Evolutionary conservation across 495 filamentous ascomycete species (phyloP).

Genomic region (Barbatosphaeria neglecta): DNA sequence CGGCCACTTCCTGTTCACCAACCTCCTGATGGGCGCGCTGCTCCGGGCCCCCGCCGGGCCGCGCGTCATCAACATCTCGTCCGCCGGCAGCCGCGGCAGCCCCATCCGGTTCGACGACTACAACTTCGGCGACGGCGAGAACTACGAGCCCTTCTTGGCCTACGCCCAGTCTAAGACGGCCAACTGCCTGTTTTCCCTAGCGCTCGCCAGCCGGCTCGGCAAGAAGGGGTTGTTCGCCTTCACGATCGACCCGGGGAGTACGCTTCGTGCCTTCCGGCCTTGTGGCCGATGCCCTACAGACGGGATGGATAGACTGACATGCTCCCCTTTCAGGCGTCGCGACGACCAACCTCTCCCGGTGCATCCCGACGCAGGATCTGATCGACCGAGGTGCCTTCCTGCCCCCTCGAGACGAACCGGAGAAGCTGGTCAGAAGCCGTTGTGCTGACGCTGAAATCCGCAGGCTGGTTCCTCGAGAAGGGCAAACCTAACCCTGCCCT

Average conservation of each 20-base stretch:
- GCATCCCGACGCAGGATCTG: constrained; percentile 6
- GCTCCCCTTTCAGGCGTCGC: neutral
- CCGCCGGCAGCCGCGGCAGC: constrained; percentile 9
- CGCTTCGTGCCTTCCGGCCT: constrained; percentile 1
- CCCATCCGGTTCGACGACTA: constrained; percentile 22
- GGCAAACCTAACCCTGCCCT: constrained; percentile 1
- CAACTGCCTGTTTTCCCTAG: constrained; percentile 33
- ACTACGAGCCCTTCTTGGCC: constrained; percentile 27
- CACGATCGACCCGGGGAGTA: constrained; percentile 27
- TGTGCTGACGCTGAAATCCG: neutral
- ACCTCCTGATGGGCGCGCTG: constrained; percentile 22
- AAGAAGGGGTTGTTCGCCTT: constrained; percentile 15
- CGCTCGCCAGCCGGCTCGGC: constrained; percentile 20
- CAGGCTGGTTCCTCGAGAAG: constrained; percentile 2
- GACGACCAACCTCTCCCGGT: constrained; percentile 3
- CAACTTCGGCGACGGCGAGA: constrained; percentile 21
- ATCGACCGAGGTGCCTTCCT: neutral
- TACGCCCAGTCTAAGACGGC: constrained; percentile 40
- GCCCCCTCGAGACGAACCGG: too few relatives aligned
- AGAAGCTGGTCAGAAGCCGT: neutral
- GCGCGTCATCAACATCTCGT: constrained; percentile 30
- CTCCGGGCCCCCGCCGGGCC: constrained; percentile 4
- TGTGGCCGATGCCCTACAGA: too few relatives aligned
- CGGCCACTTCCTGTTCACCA: constrained; percentile 21
- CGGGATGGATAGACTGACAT: neutral